Base-by-base conservation (phyloP, 176 grass and related monocot species). In the Bonia amplexicaulis region DNA sequence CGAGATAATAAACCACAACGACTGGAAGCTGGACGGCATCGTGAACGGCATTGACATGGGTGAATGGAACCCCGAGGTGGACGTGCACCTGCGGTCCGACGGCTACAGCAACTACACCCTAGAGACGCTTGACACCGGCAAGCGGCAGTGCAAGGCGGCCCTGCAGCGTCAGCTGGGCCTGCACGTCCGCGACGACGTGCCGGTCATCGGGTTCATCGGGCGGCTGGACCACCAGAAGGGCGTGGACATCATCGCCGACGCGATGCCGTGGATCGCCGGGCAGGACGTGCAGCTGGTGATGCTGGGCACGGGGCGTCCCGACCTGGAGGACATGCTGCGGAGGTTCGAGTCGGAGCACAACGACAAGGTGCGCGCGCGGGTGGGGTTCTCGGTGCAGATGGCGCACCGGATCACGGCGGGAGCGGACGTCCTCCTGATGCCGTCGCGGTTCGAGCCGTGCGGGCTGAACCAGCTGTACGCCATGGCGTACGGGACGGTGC, bases 391-490 rank as follows among this genome's bases (percentile, higher is more conserved):
- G 64, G 96, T 96, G 39, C 89, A 80, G 84, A 63, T 89, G 88
- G 96, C 96, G 27, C 96, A 94, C 81, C 81, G 93, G 46, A 92
- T 96, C 57, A 92, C 96, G 41, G 90, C 96, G 73, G 91, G 91
- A 7, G 90, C 88, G 0, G 93, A 99, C 60, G 46, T 94, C 3
- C 52, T 99, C 11, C 71, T 96, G 12, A 99, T 99, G 96, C 96
- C 93, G 49, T 98, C 96, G 12, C 86, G 90, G 85, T 98, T 95
- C 68, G 91, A 98, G 88, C 96, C 96, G 37, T 99, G 96, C 77
- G 96, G 96, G 66, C 85, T 96, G 73, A 96, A 99, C 88, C 96
- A 99, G 86, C 87, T 99, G 22, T 99, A 96, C 55, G 93, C 96
- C 3, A 94, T 96, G 93, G 85, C 80, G 46, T 99, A 99, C 76